Percentiles rank a stretch among this genome's conserved stretches.
Conservation (phyloP, 495 filamentous ascomycete genomes). For the Penicillium angulare region DNA sequence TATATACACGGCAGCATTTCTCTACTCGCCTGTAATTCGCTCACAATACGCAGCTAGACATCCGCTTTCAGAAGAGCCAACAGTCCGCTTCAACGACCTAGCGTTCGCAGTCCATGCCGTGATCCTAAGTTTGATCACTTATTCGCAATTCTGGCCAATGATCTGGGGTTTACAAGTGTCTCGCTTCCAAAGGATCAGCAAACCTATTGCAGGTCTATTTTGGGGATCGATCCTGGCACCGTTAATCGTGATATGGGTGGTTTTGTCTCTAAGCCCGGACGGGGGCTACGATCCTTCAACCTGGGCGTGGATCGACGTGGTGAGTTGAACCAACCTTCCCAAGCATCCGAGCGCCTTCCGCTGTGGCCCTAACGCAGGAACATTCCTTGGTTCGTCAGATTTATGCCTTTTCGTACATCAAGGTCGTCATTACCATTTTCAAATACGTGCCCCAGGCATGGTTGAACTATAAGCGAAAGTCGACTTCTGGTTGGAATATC, state of each 20-base stretch:
- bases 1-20: constrained; percentile 67
- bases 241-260: constrained; percentile 52
- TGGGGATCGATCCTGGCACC: constrained; percentile 63
- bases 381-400: constrained; percentile 43
- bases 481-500: constrained; percentile 87
- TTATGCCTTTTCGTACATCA: constrained; percentile 81
- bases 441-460: constrained; percentile 90
- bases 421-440: constrained; percentile 81
- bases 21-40: constrained; percentile 74
- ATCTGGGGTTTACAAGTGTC: constrained; percentile 73
- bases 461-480: constrained; percentile 77
- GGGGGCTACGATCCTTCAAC: constrained; percentile 50
- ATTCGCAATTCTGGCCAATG: constrained; percentile 67
- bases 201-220: constrained; percentile 62
- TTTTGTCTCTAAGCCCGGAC: constrained; percentile 48
- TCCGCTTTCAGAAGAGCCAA: constrained; percentile 66
- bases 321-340: constrained; percentile 41
- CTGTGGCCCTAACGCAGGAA: constrained; percentile 10
- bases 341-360: constrained; percentile 1
- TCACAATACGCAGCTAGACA: constrained; percentile 83
- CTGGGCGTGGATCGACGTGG: constrained; percentile 81
- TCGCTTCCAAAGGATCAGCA: constrained; percentile 56
- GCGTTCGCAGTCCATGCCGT: constrained; percentile 80
- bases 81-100: constrained; percentile 87
- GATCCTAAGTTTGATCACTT: constrained; percentile 61